These are phyloP conservation scores for Hypoxylon sp. DNA, from an alignment of 2,329 filamentous ascomycete genomes.

Conservation along the genomic window DNA sequence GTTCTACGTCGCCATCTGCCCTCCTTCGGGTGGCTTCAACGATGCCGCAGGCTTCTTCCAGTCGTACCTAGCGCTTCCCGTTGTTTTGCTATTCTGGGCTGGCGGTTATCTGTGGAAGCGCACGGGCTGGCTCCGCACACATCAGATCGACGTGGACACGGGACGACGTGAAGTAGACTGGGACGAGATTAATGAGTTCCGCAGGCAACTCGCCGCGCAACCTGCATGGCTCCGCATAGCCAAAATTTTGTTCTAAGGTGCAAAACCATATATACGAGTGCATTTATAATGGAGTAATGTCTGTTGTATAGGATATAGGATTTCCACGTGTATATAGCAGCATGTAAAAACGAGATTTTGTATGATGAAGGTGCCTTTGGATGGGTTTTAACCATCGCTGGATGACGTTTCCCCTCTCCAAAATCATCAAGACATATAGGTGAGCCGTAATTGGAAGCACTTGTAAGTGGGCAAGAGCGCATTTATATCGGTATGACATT, in stretches of 20 bases:
- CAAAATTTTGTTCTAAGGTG: slow-evolving; percentile 53
- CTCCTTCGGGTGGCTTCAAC: slow-evolving; percentile 52
- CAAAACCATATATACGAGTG: neutral
- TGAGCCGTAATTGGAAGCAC: neutral
- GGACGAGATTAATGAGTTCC: slow-evolving; percentile 68
- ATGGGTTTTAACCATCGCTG: neutral
- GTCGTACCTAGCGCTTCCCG: slow-evolving; percentile 67
- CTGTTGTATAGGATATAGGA: neutral
- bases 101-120: slow-evolving; percentile 76
- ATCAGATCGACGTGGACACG: slow-evolving; percentile 77
- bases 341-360: slow-evolving; percentile 23
- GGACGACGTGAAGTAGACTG: slow-evolving; percentile 75
- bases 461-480: neutral
- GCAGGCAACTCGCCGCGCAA: slow-evolving; percentile 60
- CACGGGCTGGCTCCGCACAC: slow-evolving; percentile 68
- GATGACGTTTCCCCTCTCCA: too few relatives aligned
- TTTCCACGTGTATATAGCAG: slow-evolving; percentile 22
- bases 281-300: neutral
- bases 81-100: slow-evolving; percentile 68
- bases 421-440: neutral
- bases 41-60: slow-evolving; percentile 67
- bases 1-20: slow-evolving; percentile 64
- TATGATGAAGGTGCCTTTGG: neutral
- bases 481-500: neutral
- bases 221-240: slow-evolving; percentile 62